Percentiles rank a stretch among this genome's conserved stretches.
phyloP scores from a whole-genome alignment of 2,329 filamentous ascomycete species.

The Tricladium varicosporioides region DNA sequence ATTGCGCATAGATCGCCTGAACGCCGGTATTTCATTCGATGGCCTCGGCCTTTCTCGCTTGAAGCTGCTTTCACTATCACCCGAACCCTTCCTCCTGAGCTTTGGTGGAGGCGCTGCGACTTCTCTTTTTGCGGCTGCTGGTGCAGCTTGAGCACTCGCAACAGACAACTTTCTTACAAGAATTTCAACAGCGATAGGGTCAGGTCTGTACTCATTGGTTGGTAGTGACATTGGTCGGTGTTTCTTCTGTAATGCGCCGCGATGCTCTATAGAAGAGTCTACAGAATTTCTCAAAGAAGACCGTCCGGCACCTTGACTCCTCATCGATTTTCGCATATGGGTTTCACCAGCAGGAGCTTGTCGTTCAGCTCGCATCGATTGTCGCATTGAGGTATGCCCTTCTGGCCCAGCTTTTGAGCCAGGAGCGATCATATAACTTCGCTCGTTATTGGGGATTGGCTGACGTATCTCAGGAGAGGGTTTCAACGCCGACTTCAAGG shows the following conservation, averaged over 20 bases:
- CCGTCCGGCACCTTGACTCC: slow-evolving; percentile 23
- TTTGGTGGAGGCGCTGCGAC: slow-evolving; percentile 25
- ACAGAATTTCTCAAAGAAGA: slow-evolving; percentile 24
- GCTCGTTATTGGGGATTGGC: slow-evolving; percentile 21
- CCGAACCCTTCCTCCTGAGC: slow-evolving; percentile 55
- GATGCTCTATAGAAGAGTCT: slow-evolving; percentile 15
- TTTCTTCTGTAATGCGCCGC: slow-evolving; percentile 37
- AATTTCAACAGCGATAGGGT: slow-evolving; percentile 21
- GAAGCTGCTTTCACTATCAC: slow-evolving; percentile 80
- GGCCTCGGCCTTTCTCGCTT: slow-evolving; percentile 53
- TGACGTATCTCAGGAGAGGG: slow-evolving; percentile 28
- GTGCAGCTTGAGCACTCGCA: slow-evolving; percentile 21
- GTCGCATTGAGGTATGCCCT: slow-evolving; percentile 39
- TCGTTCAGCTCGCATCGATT: slow-evolving; percentile 44
- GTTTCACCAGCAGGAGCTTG: slow-evolving; percentile 20
- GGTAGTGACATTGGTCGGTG: slow-evolving; percentile 31
- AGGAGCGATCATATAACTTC: slow-evolving; percentile 41
- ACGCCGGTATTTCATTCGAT: slow-evolving; percentile 51
- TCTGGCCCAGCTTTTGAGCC: slow-evolving; percentile 31
- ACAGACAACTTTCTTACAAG: slow-evolving; percentile 23
- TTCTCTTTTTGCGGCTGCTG: slow-evolving; percentile 15
- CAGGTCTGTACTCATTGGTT: slow-evolving; percentile 13
- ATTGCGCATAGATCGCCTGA: slow-evolving; percentile 73
- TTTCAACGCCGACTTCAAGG: slow-evolving; percentile 6
- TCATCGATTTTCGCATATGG: slow-evolving; percentile 34